Percentiles rank a stretch among this genome's conserved stretches.
These are phyloP conservation scores for Hippophae tibetana DNA, from an alignment of 306 rosid species.

Conservation along the genomic window DNA sequence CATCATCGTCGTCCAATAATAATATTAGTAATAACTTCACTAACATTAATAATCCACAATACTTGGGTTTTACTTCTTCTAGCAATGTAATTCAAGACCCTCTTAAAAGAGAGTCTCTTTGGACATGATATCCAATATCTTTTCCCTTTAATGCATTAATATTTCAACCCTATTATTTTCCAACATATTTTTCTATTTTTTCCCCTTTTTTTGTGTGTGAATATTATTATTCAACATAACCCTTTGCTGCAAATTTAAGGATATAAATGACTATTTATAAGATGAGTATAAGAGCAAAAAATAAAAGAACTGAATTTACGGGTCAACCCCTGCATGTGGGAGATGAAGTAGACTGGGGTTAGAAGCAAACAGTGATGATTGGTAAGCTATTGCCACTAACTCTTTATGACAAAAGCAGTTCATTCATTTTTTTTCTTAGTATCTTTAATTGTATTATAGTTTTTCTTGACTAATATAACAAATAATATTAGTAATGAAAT, in stretches of 20 bases:
- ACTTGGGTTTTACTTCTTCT: slow-evolving; percentile 35
- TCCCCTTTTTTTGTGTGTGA: neutral
- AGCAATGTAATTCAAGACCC: slow-evolving; percentile 56
- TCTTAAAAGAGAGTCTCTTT: slow-evolving; percentile 52
- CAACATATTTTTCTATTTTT: neutral
- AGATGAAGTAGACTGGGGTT: slow-evolving; percentile 17
- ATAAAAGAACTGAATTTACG: slow-evolving; percentile 15
- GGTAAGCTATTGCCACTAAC: neutral
- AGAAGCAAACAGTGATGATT: neutral
- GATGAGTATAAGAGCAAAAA: neutral
- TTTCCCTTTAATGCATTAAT: neutral
- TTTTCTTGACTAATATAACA: too few species aligned
- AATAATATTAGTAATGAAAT: too few species aligned
- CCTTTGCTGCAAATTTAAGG: too few species aligned
- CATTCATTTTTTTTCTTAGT: neutral
- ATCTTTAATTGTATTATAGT: neutral
- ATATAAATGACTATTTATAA: too few species aligned
- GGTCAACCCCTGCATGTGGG: slow-evolving; percentile 42
- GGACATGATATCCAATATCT: slow-evolving; percentile 31
- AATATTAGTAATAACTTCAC: slow-evolving; percentile 5
- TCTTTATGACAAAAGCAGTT: neutral
- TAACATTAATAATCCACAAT: slow-evolving; percentile 27
- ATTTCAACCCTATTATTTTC: neutral
- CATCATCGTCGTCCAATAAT: slow-evolving; percentile 10
- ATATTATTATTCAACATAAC: too few species aligned